Conservation (phyloP, 164 flowering plant species). For the Nymphaea colorata region DNA sequence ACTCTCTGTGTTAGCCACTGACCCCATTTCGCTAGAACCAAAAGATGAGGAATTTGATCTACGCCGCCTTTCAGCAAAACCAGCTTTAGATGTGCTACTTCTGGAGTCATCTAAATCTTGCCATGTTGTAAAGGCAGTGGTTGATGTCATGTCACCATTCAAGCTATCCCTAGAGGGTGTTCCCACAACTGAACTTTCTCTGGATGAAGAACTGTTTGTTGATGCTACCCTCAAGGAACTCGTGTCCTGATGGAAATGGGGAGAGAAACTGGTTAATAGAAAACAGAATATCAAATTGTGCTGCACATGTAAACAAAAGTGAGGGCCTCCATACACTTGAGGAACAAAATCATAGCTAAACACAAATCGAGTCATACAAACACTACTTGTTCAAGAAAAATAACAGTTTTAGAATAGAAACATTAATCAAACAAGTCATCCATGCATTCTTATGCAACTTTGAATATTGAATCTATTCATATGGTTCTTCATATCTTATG, state of each 20-base stretch:
- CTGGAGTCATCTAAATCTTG: conserved; percentile 1
- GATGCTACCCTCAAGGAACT: conserved; percentile 45
- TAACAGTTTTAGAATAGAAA: too few relatives aligned
- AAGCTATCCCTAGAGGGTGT: conserved; percentile 21
- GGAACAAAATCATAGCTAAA: too few relatives aligned
- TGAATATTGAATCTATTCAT: too few relatives aligned
- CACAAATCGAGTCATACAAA: too few relatives aligned
- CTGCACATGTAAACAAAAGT: too few relatives aligned
- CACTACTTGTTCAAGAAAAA: too few relatives aligned
- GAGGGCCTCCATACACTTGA: too few relatives aligned
- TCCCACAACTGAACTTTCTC: conserved; percentile 29
- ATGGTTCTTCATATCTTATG: too few relatives aligned
- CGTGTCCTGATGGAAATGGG: conserved; percentile 32
- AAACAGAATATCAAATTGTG: too few relatives aligned
- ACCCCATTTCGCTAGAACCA: conserved; percentile 21
- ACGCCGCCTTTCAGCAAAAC: conserved; percentile 18
- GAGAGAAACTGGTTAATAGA: neutral
- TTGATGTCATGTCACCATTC: conserved; percentile 13
- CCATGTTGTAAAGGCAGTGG: neutral
- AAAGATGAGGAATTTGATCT: conserved; percentile 35
- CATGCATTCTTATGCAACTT: too few relatives aligned
- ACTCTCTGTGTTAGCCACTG: conserved; percentile 17
- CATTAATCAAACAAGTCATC: too few relatives aligned
- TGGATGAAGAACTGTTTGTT: conserved; percentile 40
- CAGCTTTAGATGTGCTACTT: conserved; percentile 1